Evolutionary conservation across 768 basidiomycete species (phyloP), one percentile per base, ranked within the genome.

Genomic region (Pleurotus platypus): DNA sequence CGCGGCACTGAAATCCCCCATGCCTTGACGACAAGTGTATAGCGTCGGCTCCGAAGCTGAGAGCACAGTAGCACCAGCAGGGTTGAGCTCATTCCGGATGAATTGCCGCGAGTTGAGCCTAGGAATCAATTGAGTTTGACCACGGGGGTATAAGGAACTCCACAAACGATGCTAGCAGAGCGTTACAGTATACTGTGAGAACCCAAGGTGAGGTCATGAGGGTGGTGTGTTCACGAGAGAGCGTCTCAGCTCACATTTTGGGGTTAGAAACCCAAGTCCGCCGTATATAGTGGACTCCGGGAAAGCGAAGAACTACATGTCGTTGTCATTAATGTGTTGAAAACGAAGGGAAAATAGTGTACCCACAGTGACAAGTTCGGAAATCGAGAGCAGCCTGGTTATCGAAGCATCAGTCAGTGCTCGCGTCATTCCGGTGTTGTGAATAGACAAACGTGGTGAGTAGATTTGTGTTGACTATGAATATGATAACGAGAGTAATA

Each of bases 381-480:
- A 53, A 13, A 53, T 39, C 24, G 50, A 53, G 11, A 53, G 40
- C 16, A 53, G 40, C 13, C 50, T 53, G 15, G 4, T 11, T 4
- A 27, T n/a, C 7, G 24, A 43, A 16, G 15, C 12, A 30, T 50
- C 13, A 30, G 49, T 15, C 16, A 37, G 27, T 9, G 20, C n/a
- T 13, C 37, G 9, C 35, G 8, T 16, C 8, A 35, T 9, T 38
- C 16, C 27, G 7, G n/a, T 20, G 13, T 20, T 11, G 37, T 13
- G 20, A n/a, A 38, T 20, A 30, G 12, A 13, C 56, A 7, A 38
- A 57, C 56, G 56, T 57, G 5, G 56, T 57, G 37, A 57, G 45
- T 26, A 57, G 24, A 18, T 57, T 57, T 22, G 56, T 57, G 39
- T 57, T 57, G 46, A 57, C 56, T 24, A 47, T 57, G 30, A 57